phyloP scores from a whole-genome alignment of 1,284 basidiomycete species.

The Ceratorhiza oryzae-sativae region DNA sequence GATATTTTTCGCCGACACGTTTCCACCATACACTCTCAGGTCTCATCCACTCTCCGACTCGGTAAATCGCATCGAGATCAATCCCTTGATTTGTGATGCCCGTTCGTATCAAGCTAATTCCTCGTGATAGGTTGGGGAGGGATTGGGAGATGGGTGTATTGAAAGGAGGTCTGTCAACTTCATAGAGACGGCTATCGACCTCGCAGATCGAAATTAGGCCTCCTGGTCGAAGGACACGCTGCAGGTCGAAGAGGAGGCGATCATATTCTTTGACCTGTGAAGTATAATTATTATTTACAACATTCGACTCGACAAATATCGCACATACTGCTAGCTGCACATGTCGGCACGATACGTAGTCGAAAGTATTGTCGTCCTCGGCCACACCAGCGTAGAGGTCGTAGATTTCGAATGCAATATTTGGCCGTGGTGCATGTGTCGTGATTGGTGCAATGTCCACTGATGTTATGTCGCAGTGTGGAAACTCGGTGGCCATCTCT shows the following conservation, averaged over 20 bases:
- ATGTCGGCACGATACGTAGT: constrained; percentile 9
- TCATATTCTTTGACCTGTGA: constrained; percentile 32
- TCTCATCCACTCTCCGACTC: constrained; percentile 10
- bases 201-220: constrained; percentile 31
- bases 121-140: neutral
- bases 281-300: too few relatives aligned
- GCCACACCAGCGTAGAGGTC: constrained; percentile 20
- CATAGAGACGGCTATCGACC: constrained; percentile 19
- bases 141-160: neutral
- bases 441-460: constrained; percentile 15
- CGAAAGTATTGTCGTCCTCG: constrained; percentile 17
- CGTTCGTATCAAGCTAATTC: neutral
- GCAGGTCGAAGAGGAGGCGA: constrained; percentile 15
- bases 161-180: constrained; percentile 26
- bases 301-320: too few relatives aligned
- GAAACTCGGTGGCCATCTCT: constrained; percentile 23
- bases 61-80: constrained; percentile 9
- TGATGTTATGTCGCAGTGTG: constrained; percentile 18
- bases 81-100: constrained; percentile 11
- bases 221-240: constrained; percentile 24
- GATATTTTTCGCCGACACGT: constrained; percentile 12
- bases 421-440: constrained; percentile 1
- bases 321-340: neutral
- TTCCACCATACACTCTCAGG: constrained; percentile 25
- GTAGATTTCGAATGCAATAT: constrained; percentile 22